Evolutionary conservation across 768 basidiomycete species (phyloP).

Genomic region (Suillus americanus): DNA sequence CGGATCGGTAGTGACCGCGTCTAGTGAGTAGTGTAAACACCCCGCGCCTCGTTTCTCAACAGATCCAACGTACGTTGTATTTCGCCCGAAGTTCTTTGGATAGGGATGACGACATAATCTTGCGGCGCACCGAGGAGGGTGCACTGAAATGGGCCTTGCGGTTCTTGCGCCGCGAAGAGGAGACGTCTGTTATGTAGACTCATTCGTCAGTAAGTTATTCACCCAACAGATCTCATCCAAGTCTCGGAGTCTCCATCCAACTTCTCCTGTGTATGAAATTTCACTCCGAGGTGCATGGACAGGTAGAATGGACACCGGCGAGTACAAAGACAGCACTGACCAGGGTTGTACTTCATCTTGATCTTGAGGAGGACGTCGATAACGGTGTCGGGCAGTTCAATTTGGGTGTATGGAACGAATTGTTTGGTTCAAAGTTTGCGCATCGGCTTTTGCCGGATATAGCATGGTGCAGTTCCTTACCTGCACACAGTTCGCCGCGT

Average conservation of each 20-base stretch:
- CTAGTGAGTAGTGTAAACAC: slow-evolving; percentile 37
- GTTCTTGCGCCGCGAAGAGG: slow-evolving; percentile 94
- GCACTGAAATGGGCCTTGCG: slow-evolving; percentile 98
- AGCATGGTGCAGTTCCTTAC: background rate
- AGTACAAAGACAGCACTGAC: slow-evolving; percentile 48
- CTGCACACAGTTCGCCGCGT: slow-evolving; percentile 2
- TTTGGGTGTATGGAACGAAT: slow-evolving; percentile 19
- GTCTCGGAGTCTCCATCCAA: slow-evolving; percentile 50
- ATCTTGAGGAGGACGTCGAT: slow-evolving; percentile 65
- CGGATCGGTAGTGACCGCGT: slow-evolving; percentile 91
- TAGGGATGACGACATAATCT: slow-evolving; percentile 96
- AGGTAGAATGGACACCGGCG: slow-evolving; percentile 17
- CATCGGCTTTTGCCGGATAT: slow-evolving; percentile 23
- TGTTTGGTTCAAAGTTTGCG: slow-evolving; percentile 39
- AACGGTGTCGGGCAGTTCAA: slow-evolving; percentile 42
- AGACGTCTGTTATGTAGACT: slow-evolving; percentile 58
- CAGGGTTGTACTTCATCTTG: slow-evolving; percentile 81
- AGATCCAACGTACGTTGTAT: slow-evolving; percentile 68
- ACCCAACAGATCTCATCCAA: slow-evolving; percentile 41
- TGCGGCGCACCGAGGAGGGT: slow-evolving; percentile 91
- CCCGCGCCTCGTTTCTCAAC: background rate
- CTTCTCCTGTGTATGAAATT: slow-evolving; percentile 35
- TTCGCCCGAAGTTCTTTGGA: slow-evolving; percentile 93
- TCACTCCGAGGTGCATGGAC: slow-evolving; percentile 25
- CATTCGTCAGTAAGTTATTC: slow-evolving; percentile 33